Conservation (phyloP, 1,284 basidiomycete genomes). For the Malassezia equina region DNA sequence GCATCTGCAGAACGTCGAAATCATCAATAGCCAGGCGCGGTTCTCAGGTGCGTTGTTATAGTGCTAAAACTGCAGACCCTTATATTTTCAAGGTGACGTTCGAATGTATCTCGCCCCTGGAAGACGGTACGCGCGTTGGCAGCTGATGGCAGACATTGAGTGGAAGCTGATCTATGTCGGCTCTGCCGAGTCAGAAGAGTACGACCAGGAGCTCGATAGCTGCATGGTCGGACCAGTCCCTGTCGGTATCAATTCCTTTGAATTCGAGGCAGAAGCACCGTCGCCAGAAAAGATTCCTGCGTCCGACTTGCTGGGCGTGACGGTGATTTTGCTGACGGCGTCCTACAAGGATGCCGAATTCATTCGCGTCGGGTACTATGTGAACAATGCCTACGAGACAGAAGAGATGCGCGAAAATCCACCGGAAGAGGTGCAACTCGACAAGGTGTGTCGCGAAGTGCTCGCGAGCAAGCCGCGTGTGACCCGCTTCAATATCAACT, state of each 20-base stretch:
- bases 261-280: slow-evolving; percentile 60
- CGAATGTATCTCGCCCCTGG: slow-evolving; percentile 84
- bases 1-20: slow-evolving; percentile 41
- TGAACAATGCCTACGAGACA: slow-evolving; percentile 95
- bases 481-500: slow-evolving; percentile 59
- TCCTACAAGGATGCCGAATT: slow-evolving; percentile 86
- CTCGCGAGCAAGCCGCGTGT: slow-evolving; percentile 87
- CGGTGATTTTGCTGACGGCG: slow-evolving; percentile 81
- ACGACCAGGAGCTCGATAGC: slow-evolving; percentile 83
- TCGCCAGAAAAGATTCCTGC: slow-evolving; percentile 62
- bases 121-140: slow-evolving; percentile 61
- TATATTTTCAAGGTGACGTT: slow-evolving; percentile 95
- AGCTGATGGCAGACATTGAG: slow-evolving; percentile 66
- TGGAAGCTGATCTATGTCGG: slow-evolving; percentile 97
- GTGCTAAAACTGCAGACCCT: slow-evolving; percentile 53
- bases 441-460: slow-evolving; percentile 65
- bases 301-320: slow-evolving; percentile 76
- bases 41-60: slow-evolving; percentile 24
- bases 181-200: slow-evolving; percentile 76
- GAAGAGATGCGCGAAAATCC: slow-evolving; percentile 56
- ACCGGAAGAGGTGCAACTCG: slow-evolving; percentile 37
- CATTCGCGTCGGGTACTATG: slow-evolving; percentile 96
- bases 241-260: slow-evolving; percentile 72
- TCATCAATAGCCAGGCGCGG: slow-evolving; percentile 39
- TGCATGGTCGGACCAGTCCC: slow-evolving; percentile 79